Conservation (phyloP, 2,329 filamentous ascomycete genomes). For the Curvularia eragrostidis region DNA sequence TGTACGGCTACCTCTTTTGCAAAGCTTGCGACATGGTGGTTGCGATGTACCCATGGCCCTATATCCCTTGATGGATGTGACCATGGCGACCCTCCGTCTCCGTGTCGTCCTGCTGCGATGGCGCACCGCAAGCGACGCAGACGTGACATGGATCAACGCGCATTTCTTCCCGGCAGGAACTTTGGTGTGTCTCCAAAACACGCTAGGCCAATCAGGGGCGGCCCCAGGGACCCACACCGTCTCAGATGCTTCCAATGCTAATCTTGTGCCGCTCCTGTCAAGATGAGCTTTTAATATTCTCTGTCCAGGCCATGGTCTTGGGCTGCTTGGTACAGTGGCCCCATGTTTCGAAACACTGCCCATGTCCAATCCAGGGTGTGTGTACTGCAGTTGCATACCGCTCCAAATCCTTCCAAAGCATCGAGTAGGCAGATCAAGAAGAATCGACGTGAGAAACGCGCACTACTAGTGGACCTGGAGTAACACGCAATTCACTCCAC, state of each 20-base stretch:
- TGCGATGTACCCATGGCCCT: neutral
- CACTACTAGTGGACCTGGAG: neutral
- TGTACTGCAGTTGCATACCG: neutral
- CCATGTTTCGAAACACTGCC: slow-evolving; percentile 10
- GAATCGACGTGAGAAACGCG: neutral
- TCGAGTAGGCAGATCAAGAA: too few species aligned
- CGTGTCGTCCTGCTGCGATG: neutral
- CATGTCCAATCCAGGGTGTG: neutral
- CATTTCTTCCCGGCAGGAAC: slow-evolving; percentile 5
- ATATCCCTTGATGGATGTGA: neutral
- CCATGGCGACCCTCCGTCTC: neutral
- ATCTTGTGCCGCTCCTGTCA: slow-evolving; percentile 13
- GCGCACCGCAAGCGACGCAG: neutral
- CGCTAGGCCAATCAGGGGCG: slow-evolving; percentile 5
- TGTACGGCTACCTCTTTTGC: neutral
- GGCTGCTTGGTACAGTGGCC: slow-evolving; percentile 1
- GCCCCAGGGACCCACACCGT: slow-evolving; percentile 5
- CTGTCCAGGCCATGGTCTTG: slow-evolving; percentile 6
- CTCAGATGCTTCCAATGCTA: slow-evolving; percentile 11
- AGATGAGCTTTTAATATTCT: slow-evolving; percentile 15
- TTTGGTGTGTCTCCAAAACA: slow-evolving; percentile 10
- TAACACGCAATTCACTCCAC: slow-evolving; percentile 10
- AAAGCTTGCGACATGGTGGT: neutral
- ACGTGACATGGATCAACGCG: slow-evolving; percentile 13
- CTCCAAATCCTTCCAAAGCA: neutral